Evolutionary conservation across 2,329 filamentous ascomycete species (phyloP).

Genomic region (Trichoderma sp.): DNA sequence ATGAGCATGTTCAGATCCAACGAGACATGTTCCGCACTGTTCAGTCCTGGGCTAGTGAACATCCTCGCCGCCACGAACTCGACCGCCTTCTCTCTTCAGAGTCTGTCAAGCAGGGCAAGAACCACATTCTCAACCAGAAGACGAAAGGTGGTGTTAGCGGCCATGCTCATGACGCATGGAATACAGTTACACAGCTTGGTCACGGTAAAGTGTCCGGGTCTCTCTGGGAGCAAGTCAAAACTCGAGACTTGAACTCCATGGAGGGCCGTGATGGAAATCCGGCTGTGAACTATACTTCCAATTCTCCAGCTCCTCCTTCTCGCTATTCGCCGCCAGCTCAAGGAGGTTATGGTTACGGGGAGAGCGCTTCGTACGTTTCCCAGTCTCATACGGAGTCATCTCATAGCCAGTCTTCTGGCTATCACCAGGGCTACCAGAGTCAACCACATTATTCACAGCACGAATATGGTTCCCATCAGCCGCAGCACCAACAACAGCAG

Average conservation of each 20-base stretch:
- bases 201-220: slow-evolving; percentile 61
- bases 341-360: slow-evolving; percentile 45
- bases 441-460: slow-evolving; percentile 32
- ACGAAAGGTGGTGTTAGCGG: slow-evolving; percentile 36
- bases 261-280: slow-evolving; percentile 48
- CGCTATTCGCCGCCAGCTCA: slow-evolving; percentile 33
- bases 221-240: slow-evolving; percentile 63
- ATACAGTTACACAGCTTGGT: slow-evolving; percentile 47
- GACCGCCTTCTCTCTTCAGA: slow-evolving; percentile 78
- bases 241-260: slow-evolving; percentile 59
- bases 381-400: slow-evolving; percentile 27
- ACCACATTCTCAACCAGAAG: slow-evolving; percentile 60
- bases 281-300: slow-evolving; percentile 40
- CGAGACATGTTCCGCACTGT: slow-evolving; percentile 87
- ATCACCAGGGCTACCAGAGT: not conserved
- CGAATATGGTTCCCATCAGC: slow-evolving; percentile 28
- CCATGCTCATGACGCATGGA: slow-evolving; percentile 46
- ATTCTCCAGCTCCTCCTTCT: slow-evolving; percentile 40
- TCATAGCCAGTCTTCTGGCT: slow-evolving; percentile 24
- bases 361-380: slow-evolving; percentile 36
- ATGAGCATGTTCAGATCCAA: slow-evolving; percentile 77
- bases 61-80: slow-evolving; percentile 66
- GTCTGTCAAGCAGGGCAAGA: slow-evolving; percentile 79
- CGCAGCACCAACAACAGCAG: slow-evolving; percentile 27
- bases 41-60: slow-evolving; percentile 73